phyloP scores from a whole-genome alignment of 768 basidiomycete species.

The Kondoa subrosea region DNA sequence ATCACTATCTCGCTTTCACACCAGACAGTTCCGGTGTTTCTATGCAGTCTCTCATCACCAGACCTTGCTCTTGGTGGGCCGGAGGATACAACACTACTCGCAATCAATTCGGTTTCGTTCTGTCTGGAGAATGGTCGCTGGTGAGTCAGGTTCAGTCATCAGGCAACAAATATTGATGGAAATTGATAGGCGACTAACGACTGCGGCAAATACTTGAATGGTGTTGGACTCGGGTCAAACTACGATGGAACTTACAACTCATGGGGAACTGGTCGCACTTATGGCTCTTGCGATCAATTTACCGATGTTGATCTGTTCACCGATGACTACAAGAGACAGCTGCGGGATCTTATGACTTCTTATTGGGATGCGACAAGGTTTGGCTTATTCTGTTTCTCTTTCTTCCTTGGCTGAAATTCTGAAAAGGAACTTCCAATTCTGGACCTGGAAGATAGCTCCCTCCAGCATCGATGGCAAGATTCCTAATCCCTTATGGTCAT shows the following conservation, averaged over 20 bases:
- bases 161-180: too few species aligned
- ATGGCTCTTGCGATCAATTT: conserved; percentile 55
- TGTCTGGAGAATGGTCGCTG: conserved; percentile 75
- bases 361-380: conserved; percentile 28
- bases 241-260: conserved; percentile 43
- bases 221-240: conserved; percentile 47
- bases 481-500: conserved; percentile 33
- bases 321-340: conserved; percentile 44
- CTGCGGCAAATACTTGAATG: conserved; percentile 41
- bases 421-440: conserved; percentile 49
- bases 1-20: conserved; percentile 14
- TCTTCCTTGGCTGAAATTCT: conserved; percentile 49
- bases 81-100: conserved; percentile 53
- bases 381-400: not conserved
- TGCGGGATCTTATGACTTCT: conserved; percentile 92
- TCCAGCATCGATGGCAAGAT: not conserved
- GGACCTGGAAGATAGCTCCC: not conserved
- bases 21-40: not conserved
- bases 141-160: too few species aligned
- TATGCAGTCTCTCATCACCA: not conserved
- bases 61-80: conserved; percentile 61
- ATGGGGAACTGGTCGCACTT: conserved; percentile 21
- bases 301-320: conserved; percentile 57
- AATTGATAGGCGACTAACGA: conserved; percentile 59
- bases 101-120: conserved; percentile 58